phyloP scores from a whole-genome alignment of 2,329 filamentous ascomycete species.

The Blastomyces gilchristii region DNA sequence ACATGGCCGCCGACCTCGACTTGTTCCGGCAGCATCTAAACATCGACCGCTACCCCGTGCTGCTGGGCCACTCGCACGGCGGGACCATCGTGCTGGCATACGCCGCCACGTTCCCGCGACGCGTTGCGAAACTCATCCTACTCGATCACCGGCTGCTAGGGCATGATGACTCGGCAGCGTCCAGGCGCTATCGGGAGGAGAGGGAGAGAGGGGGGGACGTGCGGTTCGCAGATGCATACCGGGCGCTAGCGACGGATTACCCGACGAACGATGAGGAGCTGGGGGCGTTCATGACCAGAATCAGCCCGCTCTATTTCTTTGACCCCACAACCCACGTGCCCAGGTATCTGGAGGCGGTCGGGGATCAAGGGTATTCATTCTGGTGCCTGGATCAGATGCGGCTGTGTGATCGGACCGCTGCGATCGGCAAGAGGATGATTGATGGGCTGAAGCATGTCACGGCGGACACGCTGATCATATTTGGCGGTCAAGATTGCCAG shows the following conservation, averaged over 20 bases:
- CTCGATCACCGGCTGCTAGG: constrained; percentile 20
- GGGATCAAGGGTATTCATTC: constrained; percentile 9
- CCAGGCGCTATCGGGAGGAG: constrained; percentile 3
- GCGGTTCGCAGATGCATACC: constrained; percentile 14
- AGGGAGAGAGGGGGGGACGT: constrained; percentile 10
- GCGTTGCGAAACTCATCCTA: constrained; percentile 20
- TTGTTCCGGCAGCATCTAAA: constrained; percentile 19
- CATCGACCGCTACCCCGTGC: constrained; percentile 15
- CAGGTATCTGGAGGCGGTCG: constrained; percentile 14
- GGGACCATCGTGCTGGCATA: constrained; percentile 23
- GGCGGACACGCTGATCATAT: constrained; percentile 21
- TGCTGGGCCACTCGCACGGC: constrained; percentile 23
- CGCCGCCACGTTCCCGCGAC: constrained; percentile 18
- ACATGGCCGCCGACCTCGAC: constrained; percentile 21
- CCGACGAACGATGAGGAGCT: constrained; percentile 17
- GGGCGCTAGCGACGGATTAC: background rate
- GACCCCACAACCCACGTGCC: constrained; percentile 15
- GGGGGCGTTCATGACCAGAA: constrained; percentile 12
- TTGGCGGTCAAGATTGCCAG: constrained; percentile 20
- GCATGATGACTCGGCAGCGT: constrained; percentile 9
- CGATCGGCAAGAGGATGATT: constrained; percentile 16
- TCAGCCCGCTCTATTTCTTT: constrained; percentile 21
- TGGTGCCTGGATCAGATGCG: constrained; percentile 15
- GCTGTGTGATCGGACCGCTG: constrained; percentile 13
- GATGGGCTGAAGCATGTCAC: constrained; percentile 16